These are phyloP conservation scores for Berberis thunbergii DNA, from an alignment of 164 flowering plant genomes.

Conservation along the genomic window DNA sequence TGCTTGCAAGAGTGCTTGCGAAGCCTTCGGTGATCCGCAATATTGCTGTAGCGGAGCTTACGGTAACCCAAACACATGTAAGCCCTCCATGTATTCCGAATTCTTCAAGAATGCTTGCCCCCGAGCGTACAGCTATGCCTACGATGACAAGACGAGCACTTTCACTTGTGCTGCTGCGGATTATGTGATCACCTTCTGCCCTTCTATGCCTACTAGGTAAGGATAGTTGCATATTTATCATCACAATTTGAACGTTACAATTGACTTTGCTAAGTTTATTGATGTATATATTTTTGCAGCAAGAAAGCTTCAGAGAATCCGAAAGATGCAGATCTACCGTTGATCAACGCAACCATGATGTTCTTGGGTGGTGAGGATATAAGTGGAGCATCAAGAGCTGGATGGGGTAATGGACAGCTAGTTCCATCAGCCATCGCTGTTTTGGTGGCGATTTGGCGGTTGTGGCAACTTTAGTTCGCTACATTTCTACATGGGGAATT, in stretches of 20 bases:
- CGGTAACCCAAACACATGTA: constrained; percentile 56
- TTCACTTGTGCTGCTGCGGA: constrained; percentile 68
- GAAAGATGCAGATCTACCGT: constrained; percentile 16
- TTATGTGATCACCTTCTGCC: constrained; percentile 84
- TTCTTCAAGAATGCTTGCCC: constrained; percentile 75
- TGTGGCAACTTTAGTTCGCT: constrained; percentile 8
- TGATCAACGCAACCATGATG: constrained; percentile 41
- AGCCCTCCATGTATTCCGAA: constrained; percentile 54
- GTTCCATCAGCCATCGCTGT: constrained; percentile 21
- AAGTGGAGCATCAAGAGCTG: constrained; percentile 20
- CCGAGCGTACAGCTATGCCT: constrained; percentile 87
- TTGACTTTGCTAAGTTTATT: too few species aligned
- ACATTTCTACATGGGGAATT: not conserved
- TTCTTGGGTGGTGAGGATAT: constrained; percentile 35
- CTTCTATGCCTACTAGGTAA: constrained; percentile 59
- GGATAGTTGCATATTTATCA: too few species aligned
- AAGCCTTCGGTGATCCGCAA: constrained; percentile 52
- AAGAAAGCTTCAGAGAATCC: constrained; percentile 36
- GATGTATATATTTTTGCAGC: constrained; percentile 27
- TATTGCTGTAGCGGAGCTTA: constrained; percentile 81
- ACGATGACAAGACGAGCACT: constrained; percentile 75
- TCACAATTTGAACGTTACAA: not conserved
- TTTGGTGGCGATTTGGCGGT: constrained; percentile 28
- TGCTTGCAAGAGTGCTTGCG: constrained; percentile 90
- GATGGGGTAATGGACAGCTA: constrained; percentile 7